phyloP scores from a whole-genome alignment of 371 early-diverging fungal genomes.

The Gilbertella persicaria region DNA sequence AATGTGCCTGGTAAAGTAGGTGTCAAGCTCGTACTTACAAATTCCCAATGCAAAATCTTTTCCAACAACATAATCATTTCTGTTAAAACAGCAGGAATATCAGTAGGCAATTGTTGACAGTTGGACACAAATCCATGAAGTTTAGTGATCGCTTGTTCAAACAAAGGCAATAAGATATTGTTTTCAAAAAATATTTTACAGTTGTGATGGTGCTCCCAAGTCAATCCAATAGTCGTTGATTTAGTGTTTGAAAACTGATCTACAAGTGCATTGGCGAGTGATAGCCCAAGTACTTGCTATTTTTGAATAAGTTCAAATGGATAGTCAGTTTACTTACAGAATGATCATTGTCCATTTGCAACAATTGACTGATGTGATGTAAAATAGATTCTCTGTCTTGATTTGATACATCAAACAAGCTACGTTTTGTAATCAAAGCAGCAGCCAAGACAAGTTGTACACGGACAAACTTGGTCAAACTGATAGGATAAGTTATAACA shows the following conservation, averaged over 20 bases:
- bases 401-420: slow-evolving; percentile 60
- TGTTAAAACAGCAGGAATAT: slow-evolving; percentile 26
- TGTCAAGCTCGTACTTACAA: slow-evolving; percentile 49
- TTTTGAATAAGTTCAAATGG: background rate
- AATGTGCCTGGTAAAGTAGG: slow-evolving; percentile 53
- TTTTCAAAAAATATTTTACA: slow-evolving; percentile 69
- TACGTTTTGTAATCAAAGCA: slow-evolving; percentile 68
- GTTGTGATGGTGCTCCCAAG: slow-evolving; percentile 70
- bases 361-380: slow-evolving; percentile 50
- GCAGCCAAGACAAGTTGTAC: slow-evolving; percentile 49
- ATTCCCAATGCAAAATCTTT: slow-evolving; percentile 73
- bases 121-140: slow-evolving; percentile 36
- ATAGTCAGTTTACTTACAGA: slow-evolving; percentile 29
- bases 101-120: slow-evolving; percentile 22
- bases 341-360: slow-evolving; percentile 45
- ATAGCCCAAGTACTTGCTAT: slow-evolving; percentile 51
- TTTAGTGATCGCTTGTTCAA: slow-evolving; percentile 34
- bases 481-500: slow-evolving; percentile 7
- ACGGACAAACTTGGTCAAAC: slow-evolving; percentile 49
- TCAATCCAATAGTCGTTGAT: slow-evolving; percentile 60
- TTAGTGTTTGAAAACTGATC: slow-evolving; percentile 71
- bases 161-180: slow-evolving; percentile 32
- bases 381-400: slow-evolving; percentile 58
- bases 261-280: slow-evolving; percentile 57
- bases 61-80: slow-evolving; percentile 57